Evolutionary conservation across 306 rosid species (phyloP), one percentile per base, ranked within the genome.

Genomic region (Sicyos edulis): DNA sequence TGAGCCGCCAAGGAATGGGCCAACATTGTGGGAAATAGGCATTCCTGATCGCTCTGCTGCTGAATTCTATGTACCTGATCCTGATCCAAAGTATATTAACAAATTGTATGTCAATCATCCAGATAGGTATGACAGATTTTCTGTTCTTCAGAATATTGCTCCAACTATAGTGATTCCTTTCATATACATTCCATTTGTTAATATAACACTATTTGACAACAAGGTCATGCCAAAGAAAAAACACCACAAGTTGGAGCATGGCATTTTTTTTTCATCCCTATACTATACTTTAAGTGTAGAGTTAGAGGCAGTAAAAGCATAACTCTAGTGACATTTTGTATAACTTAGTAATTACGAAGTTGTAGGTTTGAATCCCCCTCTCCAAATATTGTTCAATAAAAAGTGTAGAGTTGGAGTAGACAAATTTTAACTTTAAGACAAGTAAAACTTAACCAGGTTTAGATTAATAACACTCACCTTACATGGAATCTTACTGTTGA

Each of bases 21-120:
- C 96, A 10, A 92, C 98, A 19, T 57, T 87, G 55, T 92, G 98
- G 98, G 98, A 92, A 87, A 92, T 92, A 59, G 96, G 96, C 64
- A 72, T 83, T 53, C 98, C 98, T 12, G 90, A 92, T 78, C 96
- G 96, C 21, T 75, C 93, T 13, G 96, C 96, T 52, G 86, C 86
- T 22, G 93, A 90, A 73, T 90, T 92, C 78, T 90, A 80, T 69
- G 82, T 88, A 64, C 96, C 96, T 16, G 91, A 88, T 79, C 96
- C 98, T 40, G 76, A 87, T 77, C 96, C 93, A 19, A 86, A 73
- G 63, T 88, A 87, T 42, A 77, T 88, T 74, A 92, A 92, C 79
- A 86, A 86, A 72, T 85, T 92, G 68, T 92, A 83, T 73, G 75
- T 92, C 51, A 67, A 88, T 71, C 96, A 90, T 80, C 92, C 96